Base-by-base conservation (phyloP, 495 filamentous ascomycete genomes). In the Neurospora sp. region DNA sequence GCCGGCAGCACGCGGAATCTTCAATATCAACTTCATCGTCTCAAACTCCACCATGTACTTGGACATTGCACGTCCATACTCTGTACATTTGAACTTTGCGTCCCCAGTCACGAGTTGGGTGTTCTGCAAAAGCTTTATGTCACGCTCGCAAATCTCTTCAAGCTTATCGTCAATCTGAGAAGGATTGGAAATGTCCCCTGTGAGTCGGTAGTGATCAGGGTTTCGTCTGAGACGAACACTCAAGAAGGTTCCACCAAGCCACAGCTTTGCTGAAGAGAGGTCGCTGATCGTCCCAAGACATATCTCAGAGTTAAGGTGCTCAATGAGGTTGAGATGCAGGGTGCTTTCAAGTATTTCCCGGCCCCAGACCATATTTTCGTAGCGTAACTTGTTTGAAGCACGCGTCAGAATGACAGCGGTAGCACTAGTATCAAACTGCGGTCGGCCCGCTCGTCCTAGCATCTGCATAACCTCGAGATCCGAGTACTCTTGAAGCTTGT, bases 401-500 rank as follows among this genome's bases (percentile, higher is more conserved):
- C 89, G 87, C 0, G 96, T 97, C 82, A 99, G 88, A 70, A 99
- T 97, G 34, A 97, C 90, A 13, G 93, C 96, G 31, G 90, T 88
- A 24, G 93, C 95, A 75, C 84, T 93, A 69, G 92, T 86, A 74
- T 97, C 96, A 75, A 97, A 99, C 81, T 99, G 96, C 3, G 96
- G 96, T 4, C 96, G 86, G 0, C 96, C 96, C 42, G 96, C 95
- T 70, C 96, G 90, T 31, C 96, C 96, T 38, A 98, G 87, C 96
- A 99, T 99, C 79, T 99, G 96, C 93, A 97, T 98, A 74, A 99
- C 88, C 76, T 99, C 96, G 21, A 99, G 84, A 79, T 98, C 94
- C 0, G 92, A 90, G 76, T 96, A 97, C 79, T 99, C 94, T 21
- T 83, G 80, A 70, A 90, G 88, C 79, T 72, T 87, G 81, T 72